These are phyloP conservation scores for Aureobasidium sp. DNA, from an alignment of 2,329 filamentous ascomycete species.

Conservation along the genomic window DNA sequence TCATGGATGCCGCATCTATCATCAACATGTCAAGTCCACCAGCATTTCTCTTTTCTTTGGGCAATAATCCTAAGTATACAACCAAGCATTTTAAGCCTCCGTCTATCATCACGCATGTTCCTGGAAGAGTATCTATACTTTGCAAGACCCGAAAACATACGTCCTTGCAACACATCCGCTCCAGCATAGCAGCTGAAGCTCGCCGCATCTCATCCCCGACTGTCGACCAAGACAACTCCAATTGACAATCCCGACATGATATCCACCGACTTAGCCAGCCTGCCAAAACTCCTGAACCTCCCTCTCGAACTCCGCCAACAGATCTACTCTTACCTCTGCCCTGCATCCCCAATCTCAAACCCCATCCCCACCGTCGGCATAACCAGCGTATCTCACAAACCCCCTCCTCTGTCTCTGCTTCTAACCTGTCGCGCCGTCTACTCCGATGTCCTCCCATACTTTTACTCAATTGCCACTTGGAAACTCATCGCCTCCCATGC, in stretches of 20 bases:
- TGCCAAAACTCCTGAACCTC: conserved; percentile 26
- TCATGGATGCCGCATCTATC: not conserved
- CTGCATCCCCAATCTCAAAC: conserved; percentile 21
- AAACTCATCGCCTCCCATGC: conserved; percentile 31
- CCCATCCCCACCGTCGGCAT: conserved; percentile 26
- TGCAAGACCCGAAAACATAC: not conserved
- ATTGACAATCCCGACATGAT: not conserved
- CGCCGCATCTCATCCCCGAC: not conserved
- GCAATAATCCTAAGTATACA: not conserved
- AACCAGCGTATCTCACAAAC: conserved; percentile 28
- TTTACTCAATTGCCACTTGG: conserved; percentile 27
- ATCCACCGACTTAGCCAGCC: not conserved
- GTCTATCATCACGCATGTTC: not conserved
- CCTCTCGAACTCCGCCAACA: conserved; percentile 39
- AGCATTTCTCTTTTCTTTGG: not conserved
- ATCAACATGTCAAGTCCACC: not conserved
- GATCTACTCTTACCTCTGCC: conserved; percentile 36
- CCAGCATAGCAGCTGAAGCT: not conserved
- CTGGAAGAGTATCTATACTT: not conserved
- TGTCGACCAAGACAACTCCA: no score
- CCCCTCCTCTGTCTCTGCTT: conserved; percentile 23
- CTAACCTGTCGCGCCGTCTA: conserved; percentile 24
- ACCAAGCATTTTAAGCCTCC: not conserved
- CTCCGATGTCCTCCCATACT: conserved; percentile 27
- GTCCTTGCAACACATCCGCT: no score